Evolutionary conservation across 441 rosid genomes (phyloP), one percentile per base, ranked within the genome.

Genomic region (Manihot esculenta): DNA sequence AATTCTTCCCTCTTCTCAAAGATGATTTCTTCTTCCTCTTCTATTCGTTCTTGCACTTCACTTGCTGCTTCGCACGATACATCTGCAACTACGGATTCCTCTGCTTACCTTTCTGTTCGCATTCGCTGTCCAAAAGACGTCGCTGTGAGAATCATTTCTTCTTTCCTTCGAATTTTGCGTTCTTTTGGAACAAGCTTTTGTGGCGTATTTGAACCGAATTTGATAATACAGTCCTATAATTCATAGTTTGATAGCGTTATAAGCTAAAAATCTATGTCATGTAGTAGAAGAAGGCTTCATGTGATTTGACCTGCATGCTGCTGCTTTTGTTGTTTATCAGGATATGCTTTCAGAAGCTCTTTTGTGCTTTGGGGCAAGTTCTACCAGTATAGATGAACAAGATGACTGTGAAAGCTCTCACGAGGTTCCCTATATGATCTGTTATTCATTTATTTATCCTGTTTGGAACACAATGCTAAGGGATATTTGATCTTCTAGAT

Each of bases 331-430:
- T 62, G 41, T 64, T 73, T 61, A 18, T 53, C 81, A 92, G 99
- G 92, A 89, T 78, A 77, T 74, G 69, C 83, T 94, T 60, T 90
- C 97, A 10, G 99, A 94, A 66, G 94, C 97, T 20, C 87, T 94
- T 71, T 66, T 92, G 67, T 84, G 84, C 77, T 92, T 94, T 61
- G 97, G 97, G 68, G 99, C 99, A 48, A 84, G 84, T 75, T 94
- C 95, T n/a, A 76, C 82, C 12, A 74, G 81, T 26, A 76, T 87
- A 64, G 90, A 88, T 74, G 84, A 79, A 80, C 87, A 77, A 45
- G 82, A 84, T 13, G 76, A 73, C 33, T 54, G 41, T 68, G 73
- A 72, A 61, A 77, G 33, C 79, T 80, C 93, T 0, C 82, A 72
- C 76, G 87, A 91, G 98, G 97, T 85, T 33, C 59, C 38, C 55